Evolutionary conservation across 2,329 filamentous ascomycete species (phyloP).

Genomic region (Colletotrichum musae): DNA sequence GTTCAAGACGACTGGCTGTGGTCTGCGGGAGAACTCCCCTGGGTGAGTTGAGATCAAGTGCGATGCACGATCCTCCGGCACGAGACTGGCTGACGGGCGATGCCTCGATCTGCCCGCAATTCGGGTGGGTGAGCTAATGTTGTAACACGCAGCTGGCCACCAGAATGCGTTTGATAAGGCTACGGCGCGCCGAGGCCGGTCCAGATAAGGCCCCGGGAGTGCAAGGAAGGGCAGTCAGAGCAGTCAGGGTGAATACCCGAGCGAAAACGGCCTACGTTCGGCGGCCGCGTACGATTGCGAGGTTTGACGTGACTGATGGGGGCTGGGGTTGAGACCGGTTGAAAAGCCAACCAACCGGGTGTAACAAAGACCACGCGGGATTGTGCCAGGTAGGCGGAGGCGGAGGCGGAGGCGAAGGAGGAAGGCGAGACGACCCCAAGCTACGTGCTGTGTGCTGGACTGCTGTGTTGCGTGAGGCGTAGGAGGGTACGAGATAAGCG

Average conservation of each 20-base stretch:
- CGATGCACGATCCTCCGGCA: constrained; percentile 31
- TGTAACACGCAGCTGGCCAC: constrained; percentile 28
- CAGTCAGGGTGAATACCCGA: background rate
- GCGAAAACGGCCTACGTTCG: constrained; percentile 23
- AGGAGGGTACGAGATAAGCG: constrained; percentile 33
- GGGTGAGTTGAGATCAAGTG: constrained; percentile 12
- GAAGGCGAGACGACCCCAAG: constrained; percentile 4
- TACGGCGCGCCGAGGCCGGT: constrained; percentile 27
- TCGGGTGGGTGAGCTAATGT: constrained; percentile 23
- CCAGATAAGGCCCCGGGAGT: constrained; percentile 30
- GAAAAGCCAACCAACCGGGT: background rate
- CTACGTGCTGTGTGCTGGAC: no score
- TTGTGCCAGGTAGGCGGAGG: constrained; percentile 17
- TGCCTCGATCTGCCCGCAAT: constrained; percentile 15
- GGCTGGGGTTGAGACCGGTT: constrained; percentile 15
- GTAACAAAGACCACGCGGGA: constrained; percentile 28
- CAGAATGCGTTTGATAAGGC: constrained; percentile 23
- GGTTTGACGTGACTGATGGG: constrained; percentile 32
- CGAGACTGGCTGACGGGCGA: constrained; percentile 24
- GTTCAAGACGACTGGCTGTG: constrained; percentile 15
- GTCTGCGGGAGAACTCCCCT: constrained; percentile 5
- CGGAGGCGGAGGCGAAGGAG: no score
- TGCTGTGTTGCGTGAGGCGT: constrained; percentile 16
- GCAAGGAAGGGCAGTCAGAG: background rate
- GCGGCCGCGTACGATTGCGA: constrained; percentile 31